A percentile compares a stretch with the other conserved stretches of the same genome.
phyloP scores from a whole-genome alignment of 305 asterid species.

The Fraxinus nigra region DNA sequence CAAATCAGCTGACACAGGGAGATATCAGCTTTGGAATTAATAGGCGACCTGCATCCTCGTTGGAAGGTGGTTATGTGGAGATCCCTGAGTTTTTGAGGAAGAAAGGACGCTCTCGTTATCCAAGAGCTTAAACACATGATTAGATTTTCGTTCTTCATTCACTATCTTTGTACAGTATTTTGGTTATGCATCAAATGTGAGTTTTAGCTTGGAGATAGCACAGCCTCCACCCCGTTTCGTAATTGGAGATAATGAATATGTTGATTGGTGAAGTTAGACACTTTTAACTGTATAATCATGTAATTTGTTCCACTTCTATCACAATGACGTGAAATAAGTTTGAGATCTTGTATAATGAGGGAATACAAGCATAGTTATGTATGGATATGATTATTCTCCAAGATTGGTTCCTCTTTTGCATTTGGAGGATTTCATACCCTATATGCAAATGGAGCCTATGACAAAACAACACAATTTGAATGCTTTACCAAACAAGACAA shows the following conservation, averaged over 20 bases:
- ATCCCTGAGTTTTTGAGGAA: conserved; percentile 92
- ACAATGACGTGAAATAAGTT: background rate
- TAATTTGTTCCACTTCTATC: background rate
- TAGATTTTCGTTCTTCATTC: background rate
- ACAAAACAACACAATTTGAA: conserved; percentile 44
- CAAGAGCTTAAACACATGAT: conserved; percentile 53
- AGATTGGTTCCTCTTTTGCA: background rate
- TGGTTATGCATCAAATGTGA: conserved; percentile 20
- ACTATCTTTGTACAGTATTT: conserved; percentile 41
- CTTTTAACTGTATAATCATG: background rate
- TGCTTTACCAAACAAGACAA: conserved; percentile 35
- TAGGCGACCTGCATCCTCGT: conserved; percentile 62
- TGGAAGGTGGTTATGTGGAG: conserved; percentile 73
- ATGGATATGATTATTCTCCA: background rate
- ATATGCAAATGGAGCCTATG: background rate
- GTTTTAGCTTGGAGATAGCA: conserved; percentile 20
- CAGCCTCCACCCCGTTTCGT: conserved; percentile 1
- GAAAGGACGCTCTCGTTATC: conserved; percentile 86
- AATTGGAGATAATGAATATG: background rate
- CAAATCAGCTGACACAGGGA: conserved; percentile 58
- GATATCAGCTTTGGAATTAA: conserved; percentile 52
- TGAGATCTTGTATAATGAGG: background rate
- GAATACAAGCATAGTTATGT: background rate
- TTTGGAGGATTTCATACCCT: background rate
- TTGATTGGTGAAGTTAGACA: background rate